phyloP scores from a whole-genome alignment of 1,284 basidiomycete species.

The Wallemia ichthyophaga region DNA sequence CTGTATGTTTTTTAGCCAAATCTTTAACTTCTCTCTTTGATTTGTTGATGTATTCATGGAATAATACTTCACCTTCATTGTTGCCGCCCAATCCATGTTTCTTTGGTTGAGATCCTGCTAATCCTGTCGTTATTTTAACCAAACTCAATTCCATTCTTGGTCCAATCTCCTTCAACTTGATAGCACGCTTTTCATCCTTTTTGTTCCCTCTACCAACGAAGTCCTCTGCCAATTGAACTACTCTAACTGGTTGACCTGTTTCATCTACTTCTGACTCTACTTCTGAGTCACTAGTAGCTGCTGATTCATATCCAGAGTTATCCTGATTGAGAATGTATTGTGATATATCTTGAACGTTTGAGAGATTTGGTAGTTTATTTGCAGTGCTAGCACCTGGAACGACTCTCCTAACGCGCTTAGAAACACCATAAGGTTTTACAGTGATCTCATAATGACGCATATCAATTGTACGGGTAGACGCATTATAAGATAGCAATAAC shows the following conservation, averaged over 20 bases:
- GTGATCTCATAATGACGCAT: constrained; percentile 85
- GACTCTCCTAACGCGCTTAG: constrained; percentile 62
- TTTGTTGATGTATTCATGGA: constrained; percentile 72
- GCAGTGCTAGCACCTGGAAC: constrained; percentile 32
- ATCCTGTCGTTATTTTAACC: constrained; percentile 83
- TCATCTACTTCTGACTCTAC: constrained; percentile 54
- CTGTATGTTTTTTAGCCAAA: constrained; percentile 29
- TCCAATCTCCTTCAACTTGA: constrained; percentile 73
- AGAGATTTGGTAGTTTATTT: constrained; percentile 37
- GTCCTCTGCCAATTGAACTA: constrained; percentile 54
- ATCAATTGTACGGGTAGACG: constrained; percentile 58
- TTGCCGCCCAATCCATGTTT: constrained; percentile 27
- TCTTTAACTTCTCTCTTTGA: constrained; percentile 13
- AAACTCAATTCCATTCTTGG: constrained; percentile 76
- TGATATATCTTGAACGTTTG: constrained; percentile 70
- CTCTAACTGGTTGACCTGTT: constrained; percentile 18
- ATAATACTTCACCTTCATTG: constrained; percentile 31
- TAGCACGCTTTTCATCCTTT: constrained; percentile 64
- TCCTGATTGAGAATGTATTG: constrained; percentile 47
- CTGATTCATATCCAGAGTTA: constrained; percentile 41
- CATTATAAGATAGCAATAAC: constrained; percentile 73
- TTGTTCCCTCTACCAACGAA: constrained; percentile 85
- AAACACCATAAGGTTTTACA: constrained; percentile 79
- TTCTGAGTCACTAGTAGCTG: constrained; percentile 27
- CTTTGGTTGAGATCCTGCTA: constrained; percentile 28